phyloP scores from a whole-genome alignment of 192 early-diverging fungal genomes.

The Coemansia sp. region DNA sequence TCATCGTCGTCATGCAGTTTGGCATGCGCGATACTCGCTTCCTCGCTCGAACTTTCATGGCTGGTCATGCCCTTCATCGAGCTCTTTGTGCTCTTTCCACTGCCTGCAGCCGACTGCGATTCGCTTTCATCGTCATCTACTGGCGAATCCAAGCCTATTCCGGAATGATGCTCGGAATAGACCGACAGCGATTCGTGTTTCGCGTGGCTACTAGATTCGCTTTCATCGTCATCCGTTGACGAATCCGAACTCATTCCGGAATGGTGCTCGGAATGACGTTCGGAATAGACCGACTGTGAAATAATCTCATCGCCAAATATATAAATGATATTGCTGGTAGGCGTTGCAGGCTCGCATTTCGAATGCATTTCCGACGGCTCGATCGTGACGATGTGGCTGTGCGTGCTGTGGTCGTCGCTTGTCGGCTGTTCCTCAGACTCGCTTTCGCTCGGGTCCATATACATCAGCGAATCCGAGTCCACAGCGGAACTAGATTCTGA shows the following conservation, averaged over 20 bases:
- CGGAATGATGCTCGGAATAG: neutral
- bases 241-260: neutral
- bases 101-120: neutral
- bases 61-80: neutral
- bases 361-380: neutral
- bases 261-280: too few species aligned
- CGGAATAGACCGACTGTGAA: neutral
- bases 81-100: neutral
- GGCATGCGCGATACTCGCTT: neutral
- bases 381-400: neutral
- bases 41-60: neutral
- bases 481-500: neutral
- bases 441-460: neutral
- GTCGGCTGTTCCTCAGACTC: neutral
- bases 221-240: neutral
- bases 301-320: neutral
- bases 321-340: neutral
- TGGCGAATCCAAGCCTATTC: neutral
- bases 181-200: neutral
- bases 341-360: neutral
- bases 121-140: neutral
- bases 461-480: neutral
- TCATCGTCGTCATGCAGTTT: slow-evolving; percentile 2
- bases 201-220: neutral
- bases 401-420: neutral